Evolutionary conservation across 139 green algal species (phyloP).

Genomic region (Diplosphaera chodatii): DNA sequence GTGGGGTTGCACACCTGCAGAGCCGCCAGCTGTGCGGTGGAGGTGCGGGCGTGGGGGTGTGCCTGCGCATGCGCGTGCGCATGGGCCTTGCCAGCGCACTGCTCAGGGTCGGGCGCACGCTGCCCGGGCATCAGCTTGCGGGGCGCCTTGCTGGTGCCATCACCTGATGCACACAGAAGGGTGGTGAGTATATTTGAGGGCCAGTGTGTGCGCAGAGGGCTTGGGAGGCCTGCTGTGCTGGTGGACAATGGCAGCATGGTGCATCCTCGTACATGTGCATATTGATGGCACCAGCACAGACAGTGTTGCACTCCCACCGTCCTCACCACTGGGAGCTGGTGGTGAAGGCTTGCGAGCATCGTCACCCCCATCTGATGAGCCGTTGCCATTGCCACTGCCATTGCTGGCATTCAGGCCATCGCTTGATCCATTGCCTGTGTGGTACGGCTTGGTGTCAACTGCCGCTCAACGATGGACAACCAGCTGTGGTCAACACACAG

Average conservation of each 20-base stretch:
- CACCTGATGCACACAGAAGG: neutral
- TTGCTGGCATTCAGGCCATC: constrained; percentile 13
- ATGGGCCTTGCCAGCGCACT: neutral
- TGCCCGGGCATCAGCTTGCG: neutral
- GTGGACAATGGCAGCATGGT: too few relatives aligned
- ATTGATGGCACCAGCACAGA: too few relatives aligned
- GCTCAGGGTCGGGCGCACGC: neutral
- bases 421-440: constrained; percentile 18
- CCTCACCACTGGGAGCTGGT: neutral
- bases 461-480: too few relatives aligned
- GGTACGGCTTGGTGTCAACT: constrained; percentile 1
- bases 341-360: neutral
- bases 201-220: too few relatives aligned
- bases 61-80: neutral
- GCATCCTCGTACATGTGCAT: too few relatives aligned
- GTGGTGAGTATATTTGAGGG: too few relatives aligned
- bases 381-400: constrained; percentile 7
- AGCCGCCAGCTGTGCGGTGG: neutral
- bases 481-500: too few relatives aligned
- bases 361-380: neutral
- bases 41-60: neutral
- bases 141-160: neutral
- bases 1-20: neutral
- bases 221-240: too few relatives aligned
- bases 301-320: neutral